phyloP scores from a whole-genome alignment of 2,329 filamentous ascomycete genomes.

The Ceratocystis diversiconidia region DNA sequence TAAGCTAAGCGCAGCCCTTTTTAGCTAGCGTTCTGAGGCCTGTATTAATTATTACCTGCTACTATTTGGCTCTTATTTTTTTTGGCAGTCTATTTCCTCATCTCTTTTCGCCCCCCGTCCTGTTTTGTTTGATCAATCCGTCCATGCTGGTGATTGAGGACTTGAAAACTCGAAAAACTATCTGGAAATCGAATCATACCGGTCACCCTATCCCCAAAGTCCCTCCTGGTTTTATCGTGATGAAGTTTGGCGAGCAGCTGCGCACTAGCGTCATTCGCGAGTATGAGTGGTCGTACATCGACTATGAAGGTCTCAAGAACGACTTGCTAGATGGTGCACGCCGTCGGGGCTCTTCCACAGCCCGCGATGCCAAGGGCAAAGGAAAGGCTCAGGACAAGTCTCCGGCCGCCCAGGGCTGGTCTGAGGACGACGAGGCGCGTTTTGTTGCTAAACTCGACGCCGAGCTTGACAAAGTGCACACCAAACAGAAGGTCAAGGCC shows the following conservation, averaged over 20 bases:
- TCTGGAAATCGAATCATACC: slow-evolving; percentile 29
- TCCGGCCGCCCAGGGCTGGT: slow-evolving; percentile 47
- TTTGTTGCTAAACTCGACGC: slow-evolving; percentile 79
- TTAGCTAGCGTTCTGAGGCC: slow-evolving; percentile 3
- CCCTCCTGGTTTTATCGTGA: slow-evolving; percentile 42
- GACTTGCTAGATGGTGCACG: slow-evolving; percentile 56
- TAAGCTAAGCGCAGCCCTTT: slow-evolving; percentile 6
- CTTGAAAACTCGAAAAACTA: slow-evolving; percentile 31
- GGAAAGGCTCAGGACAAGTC: slow-evolving; percentile 26
- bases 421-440: slow-evolving; percentile 75
- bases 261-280: slow-evolving; percentile 91
- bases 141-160: slow-evolving; percentile 41
- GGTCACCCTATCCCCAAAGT: slow-evolving; percentile 25
- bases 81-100: neutral
- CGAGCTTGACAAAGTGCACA: slow-evolving; percentile 94
- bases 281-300: slow-evolving; percentile 97
- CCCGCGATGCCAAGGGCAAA: slow-evolving; percentile 24
- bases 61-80: slow-evolving; percentile 3
- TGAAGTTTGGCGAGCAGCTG: slow-evolving; percentile 92
- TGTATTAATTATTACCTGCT: slow-evolving; percentile 5
- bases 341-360: slow-evolving; percentile 26
- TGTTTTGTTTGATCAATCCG: slow-evolving; percentile 8
- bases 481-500: slow-evolving; percentile 92
- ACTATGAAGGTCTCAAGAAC: slow-evolving; percentile 85
- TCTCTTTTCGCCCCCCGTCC: neutral